Evolutionary conservation across 495 filamentous ascomycete species (phyloP).

Genomic region (Annulohypoxylon maeteangense): DNA sequence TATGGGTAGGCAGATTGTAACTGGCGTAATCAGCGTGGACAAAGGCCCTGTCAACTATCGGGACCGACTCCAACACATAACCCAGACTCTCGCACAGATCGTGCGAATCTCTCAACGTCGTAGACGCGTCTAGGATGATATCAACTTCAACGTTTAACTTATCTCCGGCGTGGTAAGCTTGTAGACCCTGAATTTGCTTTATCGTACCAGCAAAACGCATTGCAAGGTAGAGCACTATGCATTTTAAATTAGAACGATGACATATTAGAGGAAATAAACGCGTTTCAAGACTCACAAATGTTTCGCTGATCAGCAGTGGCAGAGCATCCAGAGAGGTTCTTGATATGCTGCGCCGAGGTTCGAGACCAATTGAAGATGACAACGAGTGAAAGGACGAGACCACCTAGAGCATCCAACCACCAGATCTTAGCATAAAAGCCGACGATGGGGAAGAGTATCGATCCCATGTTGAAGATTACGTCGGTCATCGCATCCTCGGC

Average conservation of each 20-base stretch:
- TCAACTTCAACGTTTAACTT: constrained; percentile 85
- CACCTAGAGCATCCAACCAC: constrained; percentile 89
- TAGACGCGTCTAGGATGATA: constrained; percentile 83
- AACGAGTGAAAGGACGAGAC: constrained; percentile 79
- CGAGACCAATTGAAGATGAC: constrained; percentile 88
- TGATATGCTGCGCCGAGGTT: constrained; percentile 81
- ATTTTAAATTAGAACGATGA: constrained; percentile 10
- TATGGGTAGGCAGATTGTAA: constrained; percentile 86
- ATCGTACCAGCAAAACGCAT: constrained; percentile 95
- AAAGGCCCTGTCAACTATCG: constrained; percentile 73
- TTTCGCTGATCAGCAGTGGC: constrained; percentile 84
- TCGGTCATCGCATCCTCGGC: constrained; percentile 57
- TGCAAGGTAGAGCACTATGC: constrained; percentile 81
- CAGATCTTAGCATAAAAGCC: constrained; percentile 81
- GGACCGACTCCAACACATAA: constrained; percentile 90
- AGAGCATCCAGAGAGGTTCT: constrained; percentile 82
- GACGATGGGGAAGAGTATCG: constrained; percentile 85
- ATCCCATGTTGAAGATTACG: constrained; percentile 92
- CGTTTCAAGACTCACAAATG: constrained; percentile 57
- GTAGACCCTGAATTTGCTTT: constrained; percentile 84
- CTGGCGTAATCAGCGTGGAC: constrained; percentile 84
- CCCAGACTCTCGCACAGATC: constrained; percentile 87
- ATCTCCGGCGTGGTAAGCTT: constrained; percentile 91
- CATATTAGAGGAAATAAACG: background rate
- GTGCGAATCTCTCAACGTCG: constrained; percentile 83